Conservation (phyloP, 768 basidiomycete species). For the Multifurca ochricompacta region DNA sequence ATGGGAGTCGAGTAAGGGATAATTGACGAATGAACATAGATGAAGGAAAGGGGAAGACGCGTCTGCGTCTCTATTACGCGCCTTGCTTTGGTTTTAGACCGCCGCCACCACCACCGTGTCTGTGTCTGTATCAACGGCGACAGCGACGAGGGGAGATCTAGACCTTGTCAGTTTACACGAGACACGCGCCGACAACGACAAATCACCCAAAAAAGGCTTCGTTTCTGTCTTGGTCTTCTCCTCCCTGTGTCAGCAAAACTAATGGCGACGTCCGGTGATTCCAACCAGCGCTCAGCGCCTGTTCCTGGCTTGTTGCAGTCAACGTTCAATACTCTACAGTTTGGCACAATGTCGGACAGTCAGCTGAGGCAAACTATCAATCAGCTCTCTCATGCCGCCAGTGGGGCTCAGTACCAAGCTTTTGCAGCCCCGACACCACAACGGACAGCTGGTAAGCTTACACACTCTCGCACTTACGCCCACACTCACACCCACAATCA, state of each 20-base stretch:
- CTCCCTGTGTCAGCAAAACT: constrained; percentile 13
- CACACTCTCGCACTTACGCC: neutral
- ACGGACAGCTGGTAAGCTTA: constrained; percentile 15
- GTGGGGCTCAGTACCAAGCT: constrained; percentile 29
- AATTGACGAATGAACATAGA: constrained; percentile 8
- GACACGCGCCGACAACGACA: constrained; percentile 27
- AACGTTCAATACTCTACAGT: constrained; percentile 23
- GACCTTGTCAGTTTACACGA: neutral
- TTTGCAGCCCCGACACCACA: constrained; percentile 29
- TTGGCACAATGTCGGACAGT: constrained; percentile 47
- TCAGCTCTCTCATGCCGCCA: constrained; percentile 38
- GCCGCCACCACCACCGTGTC: neutral
- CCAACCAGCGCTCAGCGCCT: constrained; percentile 13
- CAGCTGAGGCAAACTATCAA: constrained; percentile 58
- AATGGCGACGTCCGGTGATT: constrained; percentile 15
- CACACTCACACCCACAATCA: too few species aligned
- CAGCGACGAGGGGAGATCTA: neutral
- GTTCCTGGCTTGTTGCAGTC: neutral
- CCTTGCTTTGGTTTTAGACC: neutral
- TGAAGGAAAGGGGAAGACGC: constrained; percentile 1
- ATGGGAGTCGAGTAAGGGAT: neutral
- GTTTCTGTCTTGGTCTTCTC: constrained; percentile 6
- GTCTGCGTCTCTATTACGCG: constrained; percentile 7
- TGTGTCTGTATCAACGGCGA: neutral
- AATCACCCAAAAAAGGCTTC: constrained; percentile 24